Percentiles rank a stretch among this genome's conserved stretches.
Conservation (phyloP, 345 rosid species). For the Physaria fendleri region DNA sequence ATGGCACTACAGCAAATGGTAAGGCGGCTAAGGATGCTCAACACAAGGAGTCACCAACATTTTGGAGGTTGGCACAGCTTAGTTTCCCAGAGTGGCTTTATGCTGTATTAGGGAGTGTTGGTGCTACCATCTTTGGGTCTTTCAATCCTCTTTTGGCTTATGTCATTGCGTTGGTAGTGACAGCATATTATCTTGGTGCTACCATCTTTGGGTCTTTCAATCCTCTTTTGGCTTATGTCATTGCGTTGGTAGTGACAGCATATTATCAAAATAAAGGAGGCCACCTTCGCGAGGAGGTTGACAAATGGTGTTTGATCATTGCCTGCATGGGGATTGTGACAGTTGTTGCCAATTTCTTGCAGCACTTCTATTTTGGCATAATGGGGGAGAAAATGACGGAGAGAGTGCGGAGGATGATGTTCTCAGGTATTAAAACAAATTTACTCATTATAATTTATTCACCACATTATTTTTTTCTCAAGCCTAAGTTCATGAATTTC, state of each 20-base stretch:
- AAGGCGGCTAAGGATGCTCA: constrained; percentile 45
- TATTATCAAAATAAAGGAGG: constrained; percentile 43
- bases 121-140: constrained; percentile 98
- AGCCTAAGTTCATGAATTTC: constrained; percentile 19
- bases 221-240: constrained; percentile 94
- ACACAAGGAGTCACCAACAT: constrained; percentile 62
- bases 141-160: constrained; percentile 97
- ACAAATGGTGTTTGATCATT: constrained; percentile 95
- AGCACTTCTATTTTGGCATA: constrained; percentile 97
- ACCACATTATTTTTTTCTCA: neutral
- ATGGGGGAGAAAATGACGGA: constrained; percentile 99
- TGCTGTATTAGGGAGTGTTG: constrained; percentile 93
- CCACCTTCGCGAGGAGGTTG: constrained; percentile 63
- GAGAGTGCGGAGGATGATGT: constrained; percentile 97
- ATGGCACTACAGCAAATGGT: constrained; percentile 49
- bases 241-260: constrained; percentile 71
- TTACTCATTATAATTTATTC: neutral
- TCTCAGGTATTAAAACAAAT: constrained; percentile 58
- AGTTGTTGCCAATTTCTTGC: constrained; percentile 92
- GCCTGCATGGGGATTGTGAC: constrained; percentile 98
- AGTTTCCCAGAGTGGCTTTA: constrained; percentile 97
- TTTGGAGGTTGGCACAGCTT: constrained; percentile 91
- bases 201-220: constrained; percentile 97
- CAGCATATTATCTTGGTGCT: constrained; percentile 87
- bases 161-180: constrained; percentile 77